Percentiles rank a stretch among this genome's conserved stretches.
Conservation (phyloP, 768 basidiomycete genomes). For the Termitomyces sp. region DNA sequence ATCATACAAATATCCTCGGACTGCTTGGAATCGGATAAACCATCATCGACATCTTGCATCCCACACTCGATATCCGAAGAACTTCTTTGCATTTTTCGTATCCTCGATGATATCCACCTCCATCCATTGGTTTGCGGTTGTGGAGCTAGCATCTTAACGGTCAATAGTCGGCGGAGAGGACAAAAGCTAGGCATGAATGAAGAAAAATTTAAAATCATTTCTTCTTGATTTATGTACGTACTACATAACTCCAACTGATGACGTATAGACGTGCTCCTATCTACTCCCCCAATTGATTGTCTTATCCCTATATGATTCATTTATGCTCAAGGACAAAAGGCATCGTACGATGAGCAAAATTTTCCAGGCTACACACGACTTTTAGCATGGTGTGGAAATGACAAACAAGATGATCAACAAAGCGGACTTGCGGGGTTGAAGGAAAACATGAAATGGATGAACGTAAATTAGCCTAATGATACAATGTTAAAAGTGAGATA, state of each 20-base stretch:
- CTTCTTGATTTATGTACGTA: neutral
- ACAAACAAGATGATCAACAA: neutral
- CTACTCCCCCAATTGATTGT: neutral
- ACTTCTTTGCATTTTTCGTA: neutral
- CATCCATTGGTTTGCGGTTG: neutral
- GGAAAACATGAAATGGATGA: neutral
- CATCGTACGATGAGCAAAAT: neutral
- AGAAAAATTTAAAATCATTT: neutral
- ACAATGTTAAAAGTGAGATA: constrained; percentile 1
- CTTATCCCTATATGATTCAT: neutral
- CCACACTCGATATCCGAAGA: neutral
- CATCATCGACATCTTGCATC: neutral
- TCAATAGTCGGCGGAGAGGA: neutral
- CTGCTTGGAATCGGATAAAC: neutral
- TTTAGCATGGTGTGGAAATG: neutral
- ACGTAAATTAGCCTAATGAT: constrained; percentile 9
- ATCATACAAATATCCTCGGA: neutral
- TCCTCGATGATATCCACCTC: neutral
- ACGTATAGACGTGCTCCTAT: neutral
- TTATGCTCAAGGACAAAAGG: neutral
- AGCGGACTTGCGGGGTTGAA: neutral
- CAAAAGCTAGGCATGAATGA: neutral
- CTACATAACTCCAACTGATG: neutral
- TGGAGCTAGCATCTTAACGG: neutral
- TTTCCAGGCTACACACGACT: neutral